Evolutionary conservation across 768 basidiomycete genomes (phyloP).

Genomic region (Phaeotremella skinneri): DNA sequence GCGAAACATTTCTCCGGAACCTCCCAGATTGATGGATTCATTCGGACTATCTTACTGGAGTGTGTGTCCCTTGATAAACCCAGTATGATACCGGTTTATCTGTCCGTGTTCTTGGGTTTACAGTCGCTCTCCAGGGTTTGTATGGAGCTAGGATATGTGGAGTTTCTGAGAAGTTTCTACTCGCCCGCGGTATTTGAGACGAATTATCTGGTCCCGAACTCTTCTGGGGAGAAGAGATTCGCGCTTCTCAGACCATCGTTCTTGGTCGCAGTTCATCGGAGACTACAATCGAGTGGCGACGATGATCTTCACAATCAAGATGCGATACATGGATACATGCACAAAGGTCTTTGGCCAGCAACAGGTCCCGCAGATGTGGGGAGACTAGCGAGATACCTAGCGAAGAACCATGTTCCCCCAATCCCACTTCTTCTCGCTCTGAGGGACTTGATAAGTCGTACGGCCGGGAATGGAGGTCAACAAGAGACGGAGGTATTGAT

Average conservation of each 20-base stretch:
- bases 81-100: conserved; percentile 69
- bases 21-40: conserved; percentile 49
- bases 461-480: not conserved
- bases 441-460: conserved; percentile 9
- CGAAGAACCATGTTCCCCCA: conserved; percentile 19
- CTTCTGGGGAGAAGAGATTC: conserved; percentile 15
- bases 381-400: conserved; percentile 20
- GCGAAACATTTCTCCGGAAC: conserved; percentile 69
- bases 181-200: conserved; percentile 22
- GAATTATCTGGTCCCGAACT: conserved; percentile 10
- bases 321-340: not conserved
- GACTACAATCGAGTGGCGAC: not conserved
- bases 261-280: conserved; percentile 1
- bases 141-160: conserved; percentile 11
- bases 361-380: conserved; percentile 6
- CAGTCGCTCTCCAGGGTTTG: conserved; percentile 9
- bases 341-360: not conserved
- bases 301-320: no score
- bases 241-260: conserved; percentile 21
- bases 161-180: conserved; percentile 26
- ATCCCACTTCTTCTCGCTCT: conserved; percentile 18
- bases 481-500: conserved; percentile 8
- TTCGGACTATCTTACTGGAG: conserved; percentile 58
- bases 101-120: conserved; percentile 61
- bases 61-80: conserved; percentile 89